Evolutionary conservation across 371 early-diverging fungal genomes (phyloP), one percentile per base, ranked within the genome.

Genomic region (Mucor indicus): DNA sequence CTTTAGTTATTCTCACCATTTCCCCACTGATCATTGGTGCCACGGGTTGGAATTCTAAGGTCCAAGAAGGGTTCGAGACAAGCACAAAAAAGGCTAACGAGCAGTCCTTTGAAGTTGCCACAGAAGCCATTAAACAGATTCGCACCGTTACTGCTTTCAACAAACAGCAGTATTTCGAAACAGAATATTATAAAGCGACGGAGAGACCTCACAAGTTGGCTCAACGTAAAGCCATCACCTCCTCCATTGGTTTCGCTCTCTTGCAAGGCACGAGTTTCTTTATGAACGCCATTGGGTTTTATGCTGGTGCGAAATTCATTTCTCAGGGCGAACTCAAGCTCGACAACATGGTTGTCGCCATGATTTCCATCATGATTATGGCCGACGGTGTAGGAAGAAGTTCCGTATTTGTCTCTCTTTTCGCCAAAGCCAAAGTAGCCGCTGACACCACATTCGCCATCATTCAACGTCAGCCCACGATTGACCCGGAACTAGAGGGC

Each of bases 81-180:
- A 69, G 82, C 53, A 80, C 70, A 37, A 69, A 75, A 49, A 72
- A 75, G 45, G 80, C 84, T 0, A 86, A 86, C 53, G 79, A 80
- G 44, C 64, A 75, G 10, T 75, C 84, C 21, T 80, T 81, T 42
- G 82, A 84, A 60, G 75, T 81, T 27, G 89, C 91, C 17, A 73
- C 77, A 50, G 95, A 96, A 59, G 88, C 90, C 24, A 83, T 95
- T 37, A 67, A 80, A 48, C 81, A 85, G 62, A 86, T 95, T 41
- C 82, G 93, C 20, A 95, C 95, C 0, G 91, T 95, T 29, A 78
- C 82, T 27, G 64, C 85, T 0, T 64, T 95, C n/a, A 86, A 84
- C n/a, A 82, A 86, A 45, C 92, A 96, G 50, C 38, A 48, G 20
- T 64, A 66, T 30, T 86, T 92, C 41, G 76, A 79, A 55, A 38